These are phyloP conservation scores for Claviceps sp. DNA, from an alignment of 2,329 filamentous ascomycete species.

Conservation along the genomic window DNA sequence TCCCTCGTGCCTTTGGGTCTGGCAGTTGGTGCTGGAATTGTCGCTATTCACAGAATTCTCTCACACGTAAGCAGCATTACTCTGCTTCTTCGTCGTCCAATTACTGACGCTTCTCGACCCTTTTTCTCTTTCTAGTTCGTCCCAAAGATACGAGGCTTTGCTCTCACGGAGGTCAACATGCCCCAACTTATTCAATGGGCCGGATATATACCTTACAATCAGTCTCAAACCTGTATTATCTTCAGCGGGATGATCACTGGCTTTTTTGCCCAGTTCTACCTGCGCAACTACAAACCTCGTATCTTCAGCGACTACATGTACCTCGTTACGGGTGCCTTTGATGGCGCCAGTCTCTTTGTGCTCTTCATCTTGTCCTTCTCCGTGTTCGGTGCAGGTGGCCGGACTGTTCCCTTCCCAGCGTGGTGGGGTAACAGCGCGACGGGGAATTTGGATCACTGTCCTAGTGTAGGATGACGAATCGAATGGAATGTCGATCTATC, in stretches of 20 bases:
- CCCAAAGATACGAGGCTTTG: not conserved
- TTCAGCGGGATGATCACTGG: slow-evolving; percentile 30
- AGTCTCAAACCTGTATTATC: slow-evolving; percentile 41
- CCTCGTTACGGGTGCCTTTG: slow-evolving; percentile 37
- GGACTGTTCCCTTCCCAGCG: slow-evolving; percentile 29
- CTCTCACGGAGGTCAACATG: slow-evolving; percentile 2
- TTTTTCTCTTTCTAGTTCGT: not conserved
- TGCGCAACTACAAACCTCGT: slow-evolving; percentile 36
- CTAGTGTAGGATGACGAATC: slow-evolving; percentile 16
- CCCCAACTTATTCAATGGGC: slow-evolving; percentile 4
- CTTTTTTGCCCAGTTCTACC: slow-evolving; percentile 37
- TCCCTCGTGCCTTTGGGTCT: slow-evolving; percentile 24
- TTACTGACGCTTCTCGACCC: not conserved
- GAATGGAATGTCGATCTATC: too few species aligned
- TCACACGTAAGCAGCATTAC: not conserved
- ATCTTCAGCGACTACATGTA: slow-evolving; percentile 43
- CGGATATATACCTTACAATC: slow-evolving; percentile 7
- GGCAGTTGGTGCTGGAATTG: slow-evolving; percentile 26
- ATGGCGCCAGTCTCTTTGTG: slow-evolving; percentile 28
- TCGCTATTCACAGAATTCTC: not conserved
- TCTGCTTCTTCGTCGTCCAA: not conserved
- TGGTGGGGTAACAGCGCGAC: slow-evolving; percentile 42
- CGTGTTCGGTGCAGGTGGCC: slow-evolving; percentile 37
- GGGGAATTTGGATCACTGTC: slow-evolving; percentile 36
- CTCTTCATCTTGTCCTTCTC: slow-evolving; percentile 32